Evolutionary conservation across 2,329 filamentous ascomycete species (phyloP).

Genomic region (Penicillium occitanis): DNA sequence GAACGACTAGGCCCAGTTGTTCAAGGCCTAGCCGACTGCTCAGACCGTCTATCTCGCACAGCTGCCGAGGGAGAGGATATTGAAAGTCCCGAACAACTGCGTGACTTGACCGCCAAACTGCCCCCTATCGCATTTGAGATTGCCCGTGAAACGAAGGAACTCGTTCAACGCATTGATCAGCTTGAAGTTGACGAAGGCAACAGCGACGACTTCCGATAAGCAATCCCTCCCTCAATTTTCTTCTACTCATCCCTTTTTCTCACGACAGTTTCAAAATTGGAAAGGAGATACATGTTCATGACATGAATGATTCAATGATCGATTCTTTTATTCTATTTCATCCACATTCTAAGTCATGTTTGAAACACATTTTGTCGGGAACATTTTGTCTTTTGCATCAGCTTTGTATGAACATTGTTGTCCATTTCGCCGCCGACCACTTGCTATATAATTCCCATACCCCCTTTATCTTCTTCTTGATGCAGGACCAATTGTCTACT

Average conservation of each 20-base stretch:
- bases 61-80: constrained; percentile 62
- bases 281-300: constrained; percentile 5
- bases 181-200: constrained; percentile 35
- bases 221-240: not conserved
- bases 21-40: constrained; percentile 58
- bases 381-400: not conserved
- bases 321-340: not conserved
- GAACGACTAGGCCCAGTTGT: constrained; percentile 46
- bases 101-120: constrained; percentile 66
- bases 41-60: constrained; percentile 64
- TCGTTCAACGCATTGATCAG: constrained; percentile 54
- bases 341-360: constrained; percentile 5
- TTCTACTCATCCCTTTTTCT: not conserved
- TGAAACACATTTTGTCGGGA: not conserved
- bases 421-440: not conserved
- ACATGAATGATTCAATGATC: constrained; percentile 16
- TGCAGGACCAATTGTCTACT: not conserved
- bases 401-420: not conserved
- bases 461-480: not conserved
- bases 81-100: constrained; percentile 48
- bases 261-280: not conserved
- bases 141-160: constrained; percentile 76
- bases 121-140: constrained; percentile 86
- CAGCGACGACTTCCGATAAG: constrained; percentile 43
- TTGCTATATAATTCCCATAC: constrained; percentile 1